Evolutionary conservation across 805 yeast species (phyloP), one percentile per base, ranked within the genome.

Genomic region (Spathaspora gorwiae): DNA sequence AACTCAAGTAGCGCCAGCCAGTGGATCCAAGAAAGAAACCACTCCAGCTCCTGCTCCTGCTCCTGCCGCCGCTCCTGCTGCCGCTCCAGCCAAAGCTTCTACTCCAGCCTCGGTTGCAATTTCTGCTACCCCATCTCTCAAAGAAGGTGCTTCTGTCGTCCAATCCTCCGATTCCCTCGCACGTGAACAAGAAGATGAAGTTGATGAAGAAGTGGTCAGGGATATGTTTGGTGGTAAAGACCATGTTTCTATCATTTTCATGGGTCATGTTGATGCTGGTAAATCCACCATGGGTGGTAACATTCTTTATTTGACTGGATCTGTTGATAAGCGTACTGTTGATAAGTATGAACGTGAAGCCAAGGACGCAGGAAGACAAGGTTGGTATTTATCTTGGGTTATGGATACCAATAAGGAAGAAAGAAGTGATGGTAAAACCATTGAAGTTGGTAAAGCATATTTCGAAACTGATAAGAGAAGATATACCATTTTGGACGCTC

Each of bases 241-340:
- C 65, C 99, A 94, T 72, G 80, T 94, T 64, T 90, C 97, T 14
- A 85, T 94, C 56, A 89, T 94, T 56, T 94, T 94, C 72, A 94
- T 94, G 98, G 99, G 99, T 57, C 99, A 94, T 64, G 99, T 94
- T 55, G 99, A 94, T 78, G 99, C 99, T 32, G 99, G 99, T 65
- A 94, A 94, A 70, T 89, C 97, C 43, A 94, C 99, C 49, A 92
- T 94, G 96, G 99, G 99, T 66, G 99, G 99, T 72, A 94, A 94
- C 70, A 75, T 94, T 56, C 78, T 94, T 53, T 92, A 76, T 63
- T 75, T 94, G 61, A 92, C 98, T 19, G 98, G 98, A 50, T 88
- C 97, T 40, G 99, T 94, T 49, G 99, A 94, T 70, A 94, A 94
- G 78, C 87, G 99, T 75, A 92, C 97, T 15, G 94, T 94, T 54